phyloP scores from a whole-genome alignment of 495 filamentous ascomycete genomes.

The Lentithecium fluviatile region DNA sequence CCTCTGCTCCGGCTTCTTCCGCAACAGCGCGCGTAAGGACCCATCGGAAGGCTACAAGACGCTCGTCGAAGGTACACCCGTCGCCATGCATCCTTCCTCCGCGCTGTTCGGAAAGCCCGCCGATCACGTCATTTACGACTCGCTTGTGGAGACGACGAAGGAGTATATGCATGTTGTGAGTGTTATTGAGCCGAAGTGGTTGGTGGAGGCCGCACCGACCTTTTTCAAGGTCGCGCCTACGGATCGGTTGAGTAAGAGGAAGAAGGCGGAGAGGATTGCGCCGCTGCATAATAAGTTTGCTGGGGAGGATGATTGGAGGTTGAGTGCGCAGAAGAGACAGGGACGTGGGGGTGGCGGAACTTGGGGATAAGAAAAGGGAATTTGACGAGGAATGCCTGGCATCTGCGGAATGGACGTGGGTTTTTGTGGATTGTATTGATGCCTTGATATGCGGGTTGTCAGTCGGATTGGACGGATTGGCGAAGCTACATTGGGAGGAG shows the following conservation, averaged over 20 bases:
- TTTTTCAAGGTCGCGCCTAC: constrained; percentile 98
- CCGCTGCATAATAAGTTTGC: constrained; percentile 89
- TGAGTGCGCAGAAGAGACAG: constrained; percentile 82
- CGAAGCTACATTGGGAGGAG: too few relatives aligned
- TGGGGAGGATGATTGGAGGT: constrained; percentile 89
- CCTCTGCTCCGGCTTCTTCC: constrained; percentile 91
- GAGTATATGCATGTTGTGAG: constrained; percentile 97
- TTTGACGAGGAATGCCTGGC: too few relatives aligned
- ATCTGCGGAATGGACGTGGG: too few relatives aligned
- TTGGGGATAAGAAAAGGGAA: constrained; percentile 65
- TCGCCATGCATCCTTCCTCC: constrained; percentile 87
- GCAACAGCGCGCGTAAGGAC: constrained; percentile 91
- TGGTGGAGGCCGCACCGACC: constrained; percentile 89
- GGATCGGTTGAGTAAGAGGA: constrained; percentile 82
- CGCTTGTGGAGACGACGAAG: constrained; percentile 84
- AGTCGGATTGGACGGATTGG: too few relatives aligned
- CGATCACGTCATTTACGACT: constrained; percentile 93
- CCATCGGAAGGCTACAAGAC: constrained; percentile 97
- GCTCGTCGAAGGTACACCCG: constrained; percentile 88
- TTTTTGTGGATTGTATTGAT: too few relatives aligned
- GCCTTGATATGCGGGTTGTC: too few relatives aligned
- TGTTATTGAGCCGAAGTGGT: constrained; percentile 87
- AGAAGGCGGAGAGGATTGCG: constrained; percentile 91
- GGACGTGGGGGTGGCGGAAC: constrained; percentile 91
- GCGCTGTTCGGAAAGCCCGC: constrained; percentile 93